phyloP scores from a whole-genome alignment of 1,284 basidiomycete species.

The Ganoderma lingzhi region DNA sequence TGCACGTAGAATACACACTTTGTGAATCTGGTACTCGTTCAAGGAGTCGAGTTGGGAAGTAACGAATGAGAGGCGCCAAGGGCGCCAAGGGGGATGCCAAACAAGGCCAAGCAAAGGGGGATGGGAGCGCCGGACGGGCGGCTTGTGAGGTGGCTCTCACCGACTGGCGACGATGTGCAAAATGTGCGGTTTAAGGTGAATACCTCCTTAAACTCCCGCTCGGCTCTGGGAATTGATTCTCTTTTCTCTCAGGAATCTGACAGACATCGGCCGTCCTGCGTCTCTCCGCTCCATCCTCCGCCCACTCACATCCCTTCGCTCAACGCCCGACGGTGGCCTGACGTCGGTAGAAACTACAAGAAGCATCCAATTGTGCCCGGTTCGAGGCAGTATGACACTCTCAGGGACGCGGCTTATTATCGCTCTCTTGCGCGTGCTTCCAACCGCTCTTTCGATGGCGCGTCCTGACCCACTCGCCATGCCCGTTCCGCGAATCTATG shows the following conservation, averaged over 20 bases:
- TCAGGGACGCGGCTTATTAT: background rate
- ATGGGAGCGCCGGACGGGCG: conserved; percentile 1
- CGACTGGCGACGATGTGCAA: conserved; percentile 11
- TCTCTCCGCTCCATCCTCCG: background rate
- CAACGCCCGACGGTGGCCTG: background rate
- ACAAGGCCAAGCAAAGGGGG: conserved; percentile 14
- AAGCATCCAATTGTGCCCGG: conserved; percentile 10
- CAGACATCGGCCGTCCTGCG: background rate
- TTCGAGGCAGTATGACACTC: conserved; percentile 18
- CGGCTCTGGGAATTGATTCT: conserved; percentile 10
- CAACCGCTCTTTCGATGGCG: conserved; percentile 16
- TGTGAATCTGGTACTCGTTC: background rate
- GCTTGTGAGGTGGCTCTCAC: conserved; percentile 12
- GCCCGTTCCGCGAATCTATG: background rate
- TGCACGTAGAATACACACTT: background rate
- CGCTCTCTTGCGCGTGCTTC: background rate
- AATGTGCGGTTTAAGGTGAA: conserved; percentile 9
- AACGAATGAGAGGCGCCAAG: background rate
- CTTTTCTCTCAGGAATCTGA: conserved; percentile 1
- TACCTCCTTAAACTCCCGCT: conserved; percentile 14
- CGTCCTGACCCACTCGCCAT: conserved; percentile 5
- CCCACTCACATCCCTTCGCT: conserved; percentile 4
- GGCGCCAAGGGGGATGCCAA: conserved; percentile 1
- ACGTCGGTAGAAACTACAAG: background rate
- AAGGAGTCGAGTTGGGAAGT: background rate